Base-by-base conservation (phyloP, 805 yeast species). In the Yarrowia bubula region DNA sequence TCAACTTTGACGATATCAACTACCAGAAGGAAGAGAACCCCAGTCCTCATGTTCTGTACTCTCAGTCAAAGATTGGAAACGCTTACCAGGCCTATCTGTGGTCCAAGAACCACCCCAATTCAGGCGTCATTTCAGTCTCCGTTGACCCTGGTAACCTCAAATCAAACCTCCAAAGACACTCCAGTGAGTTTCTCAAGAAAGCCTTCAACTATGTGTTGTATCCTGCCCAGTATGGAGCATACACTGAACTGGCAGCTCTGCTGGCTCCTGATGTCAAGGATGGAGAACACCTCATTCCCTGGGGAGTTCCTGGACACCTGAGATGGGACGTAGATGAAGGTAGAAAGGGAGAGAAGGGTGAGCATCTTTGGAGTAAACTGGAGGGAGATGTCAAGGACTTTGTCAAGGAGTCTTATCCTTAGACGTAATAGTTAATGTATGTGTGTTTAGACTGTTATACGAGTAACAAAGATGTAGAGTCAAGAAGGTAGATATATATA, bases 51-150 rank as follows among this genome's bases (percentile, higher is more conserved):
- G 70, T 17, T 9, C 66, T 68, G 60, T 80, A 83, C 68, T 79
- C 77, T 4, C 81, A 80, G 69, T 75, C 81, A 32, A 83, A 83
- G 71, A 81, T 83, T 1, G 74, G 77, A 37, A 74, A 75, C 61
- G 68, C 76, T 32, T 73, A 76, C 50, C 78, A 77, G 68, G 72
- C 80, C 0, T 70, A 72, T 14, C 70, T 73, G 50, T 80, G 81
- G 79, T 68, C 76, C 1, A 65, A 67, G 47, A 46, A 70, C 18
- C 76, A 79, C 64, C 73, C 77, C 9, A 71, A 71, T 3, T 70
- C 75, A 7, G 70, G 72, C 8, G 74, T 79, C 6, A 71, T 78
- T 43, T 71, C 76, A 18, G 66, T 79, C 5, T 68, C 79, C 1
- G 74, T 74, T 0, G 80, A 80, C 67, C 84, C 84, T 0, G 84